Evolutionary conservation across 1,284 basidiomycete species (phyloP).

Genomic region (Ganoderma sinense): DNA sequence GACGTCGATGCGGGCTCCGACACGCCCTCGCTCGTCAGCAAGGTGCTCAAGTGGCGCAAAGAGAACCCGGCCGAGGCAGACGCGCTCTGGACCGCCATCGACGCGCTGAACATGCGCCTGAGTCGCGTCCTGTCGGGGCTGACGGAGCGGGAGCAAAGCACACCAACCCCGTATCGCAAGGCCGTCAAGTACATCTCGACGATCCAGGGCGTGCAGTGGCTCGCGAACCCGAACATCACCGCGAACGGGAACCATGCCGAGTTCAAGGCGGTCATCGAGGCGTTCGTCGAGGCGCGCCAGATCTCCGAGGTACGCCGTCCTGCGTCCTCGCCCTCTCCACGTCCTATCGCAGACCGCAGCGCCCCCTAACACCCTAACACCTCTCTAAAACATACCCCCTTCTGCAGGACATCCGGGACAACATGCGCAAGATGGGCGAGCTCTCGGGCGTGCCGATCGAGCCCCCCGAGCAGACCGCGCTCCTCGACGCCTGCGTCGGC

Average conservation of each 20-base stretch:
- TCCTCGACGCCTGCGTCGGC: slow-evolving; percentile 85
- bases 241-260: slow-evolving; percentile 40
- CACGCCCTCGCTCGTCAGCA: slow-evolving; percentile 90
- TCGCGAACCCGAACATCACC: slow-evolving; percentile 59
- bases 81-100: slow-evolving; percentile 75
- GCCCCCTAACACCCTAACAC: neutral
- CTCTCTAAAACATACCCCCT: neutral
- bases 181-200: slow-evolving; percentile 68
- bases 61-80: slow-evolving; percentile 64
- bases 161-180: slow-evolving; percentile 57
- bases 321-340: neutral
- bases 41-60: slow-evolving; percentile 89
- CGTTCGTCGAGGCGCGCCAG: slow-evolving; percentile 63
- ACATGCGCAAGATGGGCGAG: slow-evolving; percentile 91
- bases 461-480: slow-evolving; percentile 85
- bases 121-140: slow-evolving; percentile 59
- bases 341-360: neutral
- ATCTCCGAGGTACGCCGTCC: slow-evolving; percentile 63
- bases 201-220: slow-evolving; percentile 67
- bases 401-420: slow-evolving; percentile 73
- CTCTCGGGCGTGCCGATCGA: slow-evolving; percentile 89
- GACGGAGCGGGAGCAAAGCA: slow-evolving; percentile 52
- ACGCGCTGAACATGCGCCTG: slow-evolving; percentile 66
- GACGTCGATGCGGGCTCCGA: slow-evolving; percentile 95
- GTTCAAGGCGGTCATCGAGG: slow-evolving; percentile 50